These are phyloP conservation scores for Protea cynaroides DNA, from an alignment of 164 flowering plant genomes.

Conservation along the genomic window DNA sequence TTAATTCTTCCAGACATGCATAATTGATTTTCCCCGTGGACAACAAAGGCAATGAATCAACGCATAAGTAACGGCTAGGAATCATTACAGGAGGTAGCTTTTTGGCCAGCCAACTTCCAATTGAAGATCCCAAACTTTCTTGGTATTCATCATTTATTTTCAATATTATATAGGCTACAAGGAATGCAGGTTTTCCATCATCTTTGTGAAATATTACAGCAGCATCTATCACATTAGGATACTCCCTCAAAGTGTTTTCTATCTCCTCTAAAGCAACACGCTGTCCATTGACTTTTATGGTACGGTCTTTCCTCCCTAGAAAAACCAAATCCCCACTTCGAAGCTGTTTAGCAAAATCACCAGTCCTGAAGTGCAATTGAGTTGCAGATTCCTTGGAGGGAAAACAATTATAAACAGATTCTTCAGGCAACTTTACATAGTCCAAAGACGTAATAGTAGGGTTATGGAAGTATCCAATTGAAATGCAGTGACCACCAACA, in stretches of 20 bases:
- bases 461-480: slow-evolving; percentile 47
- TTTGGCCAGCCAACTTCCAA: slow-evolving; percentile 58
- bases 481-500: slow-evolving; percentile 72
- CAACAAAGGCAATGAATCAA: slow-evolving; percentile 59
- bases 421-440: slow-evolving; percentile 28
- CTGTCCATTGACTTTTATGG: slow-evolving; percentile 70
- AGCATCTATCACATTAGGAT: slow-evolving; percentile 60
- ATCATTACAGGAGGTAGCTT: slow-evolving; percentile 58
- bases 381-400: slow-evolving; percentile 13
- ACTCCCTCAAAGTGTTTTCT: slow-evolving; percentile 52
- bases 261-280: slow-evolving; percentile 80
- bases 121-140: slow-evolving; percentile 26
- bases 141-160: slow-evolving; percentile 20
- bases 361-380: slow-evolving; percentile 52
- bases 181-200: slow-evolving; percentile 29
- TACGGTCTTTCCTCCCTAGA: slow-evolving; percentile 81
- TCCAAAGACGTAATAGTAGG: slow-evolving; percentile 26
- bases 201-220: slow-evolving; percentile 49
- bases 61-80: slow-evolving; percentile 41
- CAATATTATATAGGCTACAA: slow-evolving; percentile 54
- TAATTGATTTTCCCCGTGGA: slow-evolving; percentile 82
- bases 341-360: slow-evolving; percentile 69
- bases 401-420: slow-evolving; percentile 13
- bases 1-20: slow-evolving; percentile 27
- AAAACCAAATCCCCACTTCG: slow-evolving; percentile 69